Conservation (phyloP, 768 basidiomycete genomes). For the Termitomyces sp. region DNA sequence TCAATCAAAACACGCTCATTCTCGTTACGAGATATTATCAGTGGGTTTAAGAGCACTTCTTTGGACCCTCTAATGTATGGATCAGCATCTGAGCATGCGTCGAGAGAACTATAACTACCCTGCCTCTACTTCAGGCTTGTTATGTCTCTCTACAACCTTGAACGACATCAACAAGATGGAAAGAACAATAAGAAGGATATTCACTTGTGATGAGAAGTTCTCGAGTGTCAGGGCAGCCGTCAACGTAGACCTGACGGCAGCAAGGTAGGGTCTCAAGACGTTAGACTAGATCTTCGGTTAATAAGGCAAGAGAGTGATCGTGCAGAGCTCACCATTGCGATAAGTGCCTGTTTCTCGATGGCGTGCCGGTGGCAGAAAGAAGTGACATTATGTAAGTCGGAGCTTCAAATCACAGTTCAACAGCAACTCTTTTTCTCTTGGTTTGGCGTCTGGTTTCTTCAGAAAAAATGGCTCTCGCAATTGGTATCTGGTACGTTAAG, state of each 20-base stretch:
- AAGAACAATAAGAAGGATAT: constrained; percentile 1
- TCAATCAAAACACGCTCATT: constrained; percentile 97
- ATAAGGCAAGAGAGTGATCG: background rate
- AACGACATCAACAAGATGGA: constrained; percentile 14
- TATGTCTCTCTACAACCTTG: constrained; percentile 94
- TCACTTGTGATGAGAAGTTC: constrained; percentile 96
- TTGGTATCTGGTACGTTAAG: constrained; percentile 61
- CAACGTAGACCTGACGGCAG: constrained; percentile 91
- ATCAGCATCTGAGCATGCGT: constrained; percentile 1
- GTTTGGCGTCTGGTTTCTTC: background rate
- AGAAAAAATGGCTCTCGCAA: constrained; percentile 49
- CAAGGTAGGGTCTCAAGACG: constrained; percentile 91
- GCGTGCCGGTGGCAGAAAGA: background rate
- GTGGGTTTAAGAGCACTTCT: constrained; percentile 91
- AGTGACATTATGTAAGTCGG: constrained; percentile 30
- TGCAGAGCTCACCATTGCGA: constrained; percentile 45
- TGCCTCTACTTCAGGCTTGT: constrained; percentile 94
- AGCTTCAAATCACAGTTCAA: constrained; percentile 33
- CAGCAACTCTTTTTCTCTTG: constrained; percentile 14
- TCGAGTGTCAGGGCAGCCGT: constrained; percentile 98
- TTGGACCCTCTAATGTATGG: constrained; percentile 65
- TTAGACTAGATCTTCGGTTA: constrained; percentile 63
- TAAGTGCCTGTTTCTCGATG: constrained; percentile 1
- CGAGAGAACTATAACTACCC: constrained; percentile 38
- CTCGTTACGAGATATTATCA: constrained; percentile 95